Conservation (phyloP, 1,284 basidiomycete genomes). For the Stygiomarasmius scandens region DNA sequence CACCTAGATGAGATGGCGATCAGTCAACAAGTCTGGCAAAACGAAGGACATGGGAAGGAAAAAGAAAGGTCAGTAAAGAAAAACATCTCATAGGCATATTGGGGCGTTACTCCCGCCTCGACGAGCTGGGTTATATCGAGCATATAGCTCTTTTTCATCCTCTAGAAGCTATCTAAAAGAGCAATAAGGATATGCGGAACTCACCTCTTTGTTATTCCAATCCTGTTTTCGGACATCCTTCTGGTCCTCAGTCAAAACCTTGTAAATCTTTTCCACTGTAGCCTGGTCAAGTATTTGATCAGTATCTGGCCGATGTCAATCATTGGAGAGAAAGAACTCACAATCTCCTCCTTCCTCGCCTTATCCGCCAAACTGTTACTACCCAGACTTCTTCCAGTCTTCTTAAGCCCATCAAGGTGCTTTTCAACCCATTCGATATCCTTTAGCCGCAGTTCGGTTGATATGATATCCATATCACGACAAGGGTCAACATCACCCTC, state of each 20-base stretch:
- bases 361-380: slow-evolving; percentile 89
- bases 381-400: slow-evolving; percentile 70
- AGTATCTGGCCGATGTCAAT: slow-evolving; percentile 10
- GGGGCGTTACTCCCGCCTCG: slow-evolving; percentile 69
- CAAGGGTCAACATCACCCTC: slow-evolving; percentile 97
- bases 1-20: slow-evolving; percentile 18
- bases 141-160: slow-evolving; percentile 70
- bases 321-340: slow-evolving; percentile 38
- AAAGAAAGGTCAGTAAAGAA: slow-evolving; percentile 44
- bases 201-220: slow-evolving; percentile 97
- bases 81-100: slow-evolving; percentile 60
- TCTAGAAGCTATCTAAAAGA: slow-evolving; percentile 19
- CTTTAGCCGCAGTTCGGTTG: slow-evolving; percentile 91
- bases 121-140: slow-evolving; percentile 71
- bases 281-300: slow-evolving; percentile 51
- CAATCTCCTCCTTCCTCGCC: slow-evolving; percentile 96
- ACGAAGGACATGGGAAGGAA: neutral
- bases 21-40: slow-evolving; percentile 13
- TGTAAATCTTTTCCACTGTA: slow-evolving; percentile 84
- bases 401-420: slow-evolving; percentile 80
- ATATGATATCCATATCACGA: slow-evolving; percentile 98
- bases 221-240: slow-evolving; percentile 94
- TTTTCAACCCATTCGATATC: slow-evolving; percentile 99
- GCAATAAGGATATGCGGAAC: slow-evolving; percentile 26
- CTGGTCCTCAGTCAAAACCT: slow-evolving; percentile 78